These are phyloP conservation scores for Plasmodium gaboni DNA, from an alignment of 169 alveolate species.

Conservation along the genomic window DNA sequence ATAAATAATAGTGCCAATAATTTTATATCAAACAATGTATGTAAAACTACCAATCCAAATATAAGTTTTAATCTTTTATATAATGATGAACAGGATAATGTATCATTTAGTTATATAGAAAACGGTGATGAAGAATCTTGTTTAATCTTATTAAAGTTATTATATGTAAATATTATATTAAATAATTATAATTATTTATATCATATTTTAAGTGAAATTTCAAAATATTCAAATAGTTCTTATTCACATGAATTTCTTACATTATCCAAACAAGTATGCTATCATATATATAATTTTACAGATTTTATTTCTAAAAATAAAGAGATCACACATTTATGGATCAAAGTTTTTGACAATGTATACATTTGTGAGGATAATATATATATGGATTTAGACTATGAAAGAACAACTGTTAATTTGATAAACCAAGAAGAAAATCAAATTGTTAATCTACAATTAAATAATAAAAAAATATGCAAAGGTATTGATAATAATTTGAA, in stretches of 20 bases:
- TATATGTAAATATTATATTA: conserved; percentile 38
- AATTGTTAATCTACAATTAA: neutral
- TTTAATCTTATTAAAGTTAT: conserved; percentile 40
- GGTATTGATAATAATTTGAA: conserved; percentile 40
- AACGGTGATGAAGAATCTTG: conserved; percentile 52
- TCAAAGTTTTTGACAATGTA: conserved; percentile 23
- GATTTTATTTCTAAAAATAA: conserved; percentile 54
- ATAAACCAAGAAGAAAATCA: neutral
- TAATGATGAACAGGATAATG: conserved; percentile 37
- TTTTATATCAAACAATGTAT: too few species aligned
- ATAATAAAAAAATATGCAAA: conserved; percentile 41
- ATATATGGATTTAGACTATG: conserved; percentile 51
- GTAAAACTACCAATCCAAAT: neutral
- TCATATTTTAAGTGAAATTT: conserved; percentile 49
- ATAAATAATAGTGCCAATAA: neutral
- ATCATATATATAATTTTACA: conserved; percentile 58
- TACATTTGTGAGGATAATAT: conserved; percentile 53
- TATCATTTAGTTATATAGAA: conserved; percentile 19
- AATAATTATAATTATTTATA: conserved; percentile 49
- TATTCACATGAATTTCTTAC: conserved; percentile 42
- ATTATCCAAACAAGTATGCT: conserved; percentile 59
- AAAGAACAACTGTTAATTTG: conserved; percentile 22
- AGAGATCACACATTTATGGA: conserved; percentile 36
- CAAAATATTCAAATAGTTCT: conserved; percentile 15
- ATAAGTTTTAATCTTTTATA: conserved; percentile 40